Base-by-base conservation (phyloP, 2,329 filamentous ascomycete species). In the Neofusicoccum kwambonambiense region DNA sequence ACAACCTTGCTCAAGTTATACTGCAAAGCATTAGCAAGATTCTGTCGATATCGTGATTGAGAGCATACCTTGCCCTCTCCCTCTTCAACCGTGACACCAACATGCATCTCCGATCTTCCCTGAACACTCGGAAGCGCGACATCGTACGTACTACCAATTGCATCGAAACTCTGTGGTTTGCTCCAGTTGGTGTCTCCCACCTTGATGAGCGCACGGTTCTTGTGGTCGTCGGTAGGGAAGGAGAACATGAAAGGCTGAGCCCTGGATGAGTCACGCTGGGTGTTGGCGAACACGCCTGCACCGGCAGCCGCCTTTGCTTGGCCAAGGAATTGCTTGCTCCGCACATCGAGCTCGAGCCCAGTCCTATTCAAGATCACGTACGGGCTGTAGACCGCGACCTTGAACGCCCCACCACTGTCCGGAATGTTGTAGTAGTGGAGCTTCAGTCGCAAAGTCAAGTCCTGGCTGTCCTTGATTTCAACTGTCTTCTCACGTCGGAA, bases 1-100 rank as follows among this genome's bases (percentile, higher is more conserved):
- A 99, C 91, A 12, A 97, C 90, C 80, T 97, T 98, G 17, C 92
- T 96, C 82, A 99, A 83, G 77, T 97, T 98, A 82, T 98, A 99
- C 78, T 71, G 58, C 17, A 34, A 34, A 69, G 52, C 58, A 49
- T 62, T 57, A 37, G 22, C 44, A 31, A 8, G 9, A 22, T 19
- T n/a, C 39, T n/a, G 57, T 1, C 1, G 22, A 17, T 12, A 27
- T 15, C 3, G 12, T 37, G 22, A 12, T 19, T 6, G n/a, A n/a
- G 15, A n/a, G 47, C 69, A 61, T 67, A 69, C 69, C 67, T 99
- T 99, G 72, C 95, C 95, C 72, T 97, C 90, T 11, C 95, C 95
- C 65, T 96, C 90, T 65, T 91, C 88, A 35, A 99, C 89, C 1
- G 90, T 94, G 56, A 99, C 88, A 52, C 95, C 95, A 6, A 96